phyloP scores from a whole-genome alignment of 1,284 basidiomycete species.

The Polyporus tsugae region DNA sequence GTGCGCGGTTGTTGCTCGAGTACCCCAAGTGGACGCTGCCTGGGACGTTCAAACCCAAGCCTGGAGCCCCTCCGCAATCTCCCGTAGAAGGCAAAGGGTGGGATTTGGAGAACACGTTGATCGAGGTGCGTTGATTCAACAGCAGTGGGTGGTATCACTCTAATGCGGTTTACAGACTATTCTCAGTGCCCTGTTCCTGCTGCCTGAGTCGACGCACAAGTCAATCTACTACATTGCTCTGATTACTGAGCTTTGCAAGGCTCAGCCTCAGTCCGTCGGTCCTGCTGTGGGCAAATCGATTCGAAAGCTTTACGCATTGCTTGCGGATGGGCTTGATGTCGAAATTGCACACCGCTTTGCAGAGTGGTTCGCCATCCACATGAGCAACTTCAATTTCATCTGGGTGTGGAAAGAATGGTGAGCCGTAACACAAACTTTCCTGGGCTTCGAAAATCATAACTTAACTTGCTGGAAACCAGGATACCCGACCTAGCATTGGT shows the following conservation, averaged over 20 bases:
- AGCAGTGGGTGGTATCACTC: neutral
- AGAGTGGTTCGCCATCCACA: slow-evolving; percentile 96
- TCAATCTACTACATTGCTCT: slow-evolving; percentile 89
- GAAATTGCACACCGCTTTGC: slow-evolving; percentile 85
- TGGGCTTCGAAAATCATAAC: neutral
- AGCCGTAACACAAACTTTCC: slow-evolving; percentile 36
- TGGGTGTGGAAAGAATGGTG: slow-evolving; percentile 99
- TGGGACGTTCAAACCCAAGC: slow-evolving; percentile 85
- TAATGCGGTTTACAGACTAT: slow-evolving; percentile 60
- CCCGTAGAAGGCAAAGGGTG: slow-evolving; percentile 68
- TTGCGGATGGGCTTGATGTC: slow-evolving; percentile 87
- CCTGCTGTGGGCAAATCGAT: slow-evolving; percentile 97
- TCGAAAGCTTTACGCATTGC: slow-evolving; percentile 79
- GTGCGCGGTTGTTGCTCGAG: slow-evolving; percentile 87
- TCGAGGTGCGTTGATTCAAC: slow-evolving; percentile 64
- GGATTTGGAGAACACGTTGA: slow-evolving; percentile 82
- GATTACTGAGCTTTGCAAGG: slow-evolving; percentile 93
- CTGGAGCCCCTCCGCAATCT: slow-evolving; percentile 60
- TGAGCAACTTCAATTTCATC: slow-evolving; percentile 97
- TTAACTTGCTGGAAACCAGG: slow-evolving; percentile 56
- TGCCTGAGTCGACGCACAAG: slow-evolving; percentile 83
- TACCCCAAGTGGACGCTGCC: slow-evolving; percentile 86
- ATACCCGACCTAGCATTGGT: slow-evolving; percentile 83
- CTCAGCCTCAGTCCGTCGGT: slow-evolving; percentile 91
- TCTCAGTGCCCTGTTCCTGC: slow-evolving; percentile 77